A percentile compares a stretch with the other conserved stretches of the same genome.
These are phyloP conservation scores for Saccharomyces uvarum DNA, from an alignment of 1,139 yeast genomes.

Conservation along the genomic window DNA sequence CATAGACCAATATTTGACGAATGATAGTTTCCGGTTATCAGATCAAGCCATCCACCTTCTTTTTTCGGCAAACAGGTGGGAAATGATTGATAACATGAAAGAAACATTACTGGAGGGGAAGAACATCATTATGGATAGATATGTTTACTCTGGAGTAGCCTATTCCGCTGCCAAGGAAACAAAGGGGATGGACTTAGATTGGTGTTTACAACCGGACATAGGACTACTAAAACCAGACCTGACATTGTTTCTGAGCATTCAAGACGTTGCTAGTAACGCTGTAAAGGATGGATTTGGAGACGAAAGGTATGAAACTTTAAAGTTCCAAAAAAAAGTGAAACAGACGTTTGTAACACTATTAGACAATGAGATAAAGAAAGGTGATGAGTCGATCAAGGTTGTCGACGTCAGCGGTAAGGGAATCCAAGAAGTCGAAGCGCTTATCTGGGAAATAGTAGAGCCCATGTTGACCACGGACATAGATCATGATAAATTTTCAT, in stretches of 20 bases:
- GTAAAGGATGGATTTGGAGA: conserved; percentile 79
- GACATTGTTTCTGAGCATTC: conserved; percentile 67
- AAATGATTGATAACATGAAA: conserved; percentile 46
- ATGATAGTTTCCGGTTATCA: conserved; percentile 42
- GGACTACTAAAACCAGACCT: conserved; percentile 87
- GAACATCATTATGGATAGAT: conserved; percentile 70
- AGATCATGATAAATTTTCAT: conserved; percentile 3
- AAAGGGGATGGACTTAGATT: conserved; percentile 47
- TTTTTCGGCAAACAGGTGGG: conserved; percentile 96
- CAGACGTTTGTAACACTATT: conserved; percentile 47
- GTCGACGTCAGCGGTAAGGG: conserved; percentile 53
- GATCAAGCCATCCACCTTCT: conserved; percentile 80
- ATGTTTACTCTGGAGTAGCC: conserved; percentile 88
- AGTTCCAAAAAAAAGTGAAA: conserved; percentile 67
- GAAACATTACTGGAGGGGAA: conserved; percentile 44
- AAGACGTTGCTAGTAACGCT: conserved; percentile 40
- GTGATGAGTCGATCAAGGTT: conserved; percentile 33
- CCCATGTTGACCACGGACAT: conserved; percentile 1
- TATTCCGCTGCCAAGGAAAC: conserved; percentile 72
- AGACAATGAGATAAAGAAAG: conserved; percentile 21
- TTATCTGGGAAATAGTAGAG: conserved; percentile 8
- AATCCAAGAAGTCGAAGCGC: conserved; percentile 48
- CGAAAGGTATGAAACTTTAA: conserved; percentile 75
- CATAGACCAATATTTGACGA: conserved; percentile 65
- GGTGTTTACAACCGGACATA: conserved; percentile 76